Percentiles rank a stretch among this genome's conserved stretches.
Evolutionary conservation across 306 rosid species (phyloP).

Genomic region (Cucumis cinereus): DNA sequence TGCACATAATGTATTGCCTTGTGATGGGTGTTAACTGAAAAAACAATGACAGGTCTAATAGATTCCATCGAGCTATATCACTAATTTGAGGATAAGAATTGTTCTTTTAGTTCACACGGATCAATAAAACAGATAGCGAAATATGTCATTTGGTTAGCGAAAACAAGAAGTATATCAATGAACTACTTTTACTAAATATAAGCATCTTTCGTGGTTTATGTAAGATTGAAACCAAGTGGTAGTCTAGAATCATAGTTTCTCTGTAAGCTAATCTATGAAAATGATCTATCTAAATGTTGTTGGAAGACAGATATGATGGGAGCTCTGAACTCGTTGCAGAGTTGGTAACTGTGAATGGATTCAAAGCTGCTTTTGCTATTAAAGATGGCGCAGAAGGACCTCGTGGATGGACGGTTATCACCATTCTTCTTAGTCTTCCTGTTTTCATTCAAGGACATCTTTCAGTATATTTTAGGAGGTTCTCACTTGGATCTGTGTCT

Average conservation of each 20-base stretch:
- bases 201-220: neutral
- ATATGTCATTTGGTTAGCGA: neutral
- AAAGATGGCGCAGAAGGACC: slow-evolving; percentile 98
- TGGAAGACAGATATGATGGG: slow-evolving; percentile 98
- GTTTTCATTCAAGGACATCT: neutral
- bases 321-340: slow-evolving; percentile 93
- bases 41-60: neutral
- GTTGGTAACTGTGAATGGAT: slow-evolving; percentile 70
- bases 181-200: neutral
- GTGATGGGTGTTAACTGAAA: neutral
- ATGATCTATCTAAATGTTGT: slow-evolving; percentile 44
- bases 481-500: slow-evolving; percentile 6
- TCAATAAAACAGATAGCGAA: neutral
- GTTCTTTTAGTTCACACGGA: neutral
- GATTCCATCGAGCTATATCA: neutral
- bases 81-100: neutral
- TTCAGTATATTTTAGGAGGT: slow-evolving; percentile 5
- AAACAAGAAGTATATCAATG: neutral
- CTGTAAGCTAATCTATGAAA: slow-evolving; percentile 20
- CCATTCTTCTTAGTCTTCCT: slow-evolving; percentile 4
- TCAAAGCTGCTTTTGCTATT: slow-evolving; percentile 87
- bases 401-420: slow-evolving; percentile 81
- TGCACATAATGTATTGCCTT: neutral
- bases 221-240: neutral
- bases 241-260: neutral